These are phyloP conservation scores for Macrolepiota fuliginosa DNA, from an alignment of 768 basidiomycete genomes.

Conservation along the genomic window DNA sequence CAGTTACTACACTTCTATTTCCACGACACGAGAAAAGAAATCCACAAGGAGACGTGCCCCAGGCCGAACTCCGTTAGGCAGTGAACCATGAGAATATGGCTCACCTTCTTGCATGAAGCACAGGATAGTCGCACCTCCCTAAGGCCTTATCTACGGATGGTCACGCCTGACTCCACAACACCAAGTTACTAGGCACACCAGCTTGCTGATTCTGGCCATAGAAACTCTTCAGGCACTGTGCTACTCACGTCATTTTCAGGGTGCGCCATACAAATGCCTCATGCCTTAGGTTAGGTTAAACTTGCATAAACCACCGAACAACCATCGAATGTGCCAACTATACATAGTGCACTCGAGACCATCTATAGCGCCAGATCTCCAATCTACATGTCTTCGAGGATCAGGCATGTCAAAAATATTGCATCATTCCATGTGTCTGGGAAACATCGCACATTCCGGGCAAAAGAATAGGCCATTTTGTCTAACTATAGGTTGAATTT, in stretches of 20 bases:
- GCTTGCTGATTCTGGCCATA: no score
- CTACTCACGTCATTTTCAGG: neutral
- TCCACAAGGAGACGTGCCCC: neutral
- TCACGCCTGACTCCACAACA: no score
- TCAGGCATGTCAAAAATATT: neutral
- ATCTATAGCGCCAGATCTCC: neutral
- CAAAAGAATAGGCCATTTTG: neutral
- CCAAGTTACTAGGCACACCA: no score
- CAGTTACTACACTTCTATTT: neutral
- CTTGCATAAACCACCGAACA: no score
- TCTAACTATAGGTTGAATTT: neutral
- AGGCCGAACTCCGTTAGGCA: neutral
- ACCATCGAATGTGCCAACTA: neutral
- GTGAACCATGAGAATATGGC: neutral
- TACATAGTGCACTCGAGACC: neutral
- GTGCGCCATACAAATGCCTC: neutral
- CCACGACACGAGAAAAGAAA: neutral
- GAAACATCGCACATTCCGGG: conserved; percentile 4
- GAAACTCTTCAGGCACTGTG: no score
- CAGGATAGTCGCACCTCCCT: neutral
- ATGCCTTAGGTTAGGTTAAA: neutral
- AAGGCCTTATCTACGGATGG: neutral
- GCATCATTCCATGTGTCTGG: conserved; percentile 10
- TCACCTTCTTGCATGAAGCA: neutral
- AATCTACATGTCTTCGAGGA: neutral